Base-by-base conservation (phyloP, 2,329 filamentous ascomycete genomes). In the Alternaria incomplexa region DNA sequence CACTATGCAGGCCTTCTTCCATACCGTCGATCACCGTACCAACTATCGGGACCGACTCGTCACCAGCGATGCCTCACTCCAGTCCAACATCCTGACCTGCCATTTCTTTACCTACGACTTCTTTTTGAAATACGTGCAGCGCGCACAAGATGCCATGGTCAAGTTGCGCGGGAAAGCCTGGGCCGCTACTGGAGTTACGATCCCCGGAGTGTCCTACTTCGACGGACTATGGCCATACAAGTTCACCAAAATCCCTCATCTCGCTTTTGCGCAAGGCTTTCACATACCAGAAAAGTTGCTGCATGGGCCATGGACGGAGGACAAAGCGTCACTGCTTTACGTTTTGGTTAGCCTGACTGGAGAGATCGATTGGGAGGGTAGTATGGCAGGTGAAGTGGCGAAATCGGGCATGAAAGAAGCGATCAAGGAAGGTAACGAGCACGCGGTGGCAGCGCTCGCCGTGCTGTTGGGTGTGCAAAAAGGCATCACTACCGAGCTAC, bases 71-170 rank as follows among this genome's bases (percentile, higher is more conserved):
- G 62, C 68, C 4, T 13, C 6, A 0, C 28, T 75, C 3, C 77
- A 80, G 55, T 78, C 75, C 9, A 44, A 73, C 11, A 36, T 80
- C 5, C 62, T 80, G 0, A 57, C 70, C 26, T 77, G 74, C 26
- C 73, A 69, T 13, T 80, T 80, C 70, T 79, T 79, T 68, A 78
- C 74, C 13, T 80, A 70, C 70, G 54, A 72, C 4, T 80, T 79
- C 59, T 80, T 80, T 59, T 58, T 75, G 12, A 58, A 48, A 20
- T 80, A 80, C 44, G 76, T 78, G 22, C 46, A 70, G 8, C 72
- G 68, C 55, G 76, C 77, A 15, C 74, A 76, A 40, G 66, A 69
- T 50, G 71, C 72, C 11, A 65, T 75, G 64, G 62, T 77, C 40
- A 69, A 68, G 13, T 52, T 73, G 13, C 67, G 73, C 12, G 76